These are phyloP conservation scores for Thalassiosira hispida DNA, from an alignment of 352 stramenopile genomes.

Conservation along the genomic window DNA sequence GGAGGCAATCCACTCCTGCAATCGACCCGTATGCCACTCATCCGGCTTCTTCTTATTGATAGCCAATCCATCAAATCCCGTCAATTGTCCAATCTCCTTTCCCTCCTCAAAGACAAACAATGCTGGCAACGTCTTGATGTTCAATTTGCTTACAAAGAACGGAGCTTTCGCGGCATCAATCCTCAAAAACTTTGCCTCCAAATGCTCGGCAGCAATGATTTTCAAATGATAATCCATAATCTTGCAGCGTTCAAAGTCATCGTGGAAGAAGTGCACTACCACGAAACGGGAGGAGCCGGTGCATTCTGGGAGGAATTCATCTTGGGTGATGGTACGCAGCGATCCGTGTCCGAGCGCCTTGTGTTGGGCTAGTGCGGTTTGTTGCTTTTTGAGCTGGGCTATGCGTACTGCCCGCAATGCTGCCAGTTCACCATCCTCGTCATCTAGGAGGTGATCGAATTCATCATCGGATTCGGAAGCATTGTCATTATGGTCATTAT, in stretches of 20 bases:
- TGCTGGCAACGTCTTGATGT: constrained; percentile 84
- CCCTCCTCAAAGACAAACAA: constrained; percentile 87
- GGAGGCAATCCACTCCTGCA: constrained; percentile 72
- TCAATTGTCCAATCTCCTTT: constrained; percentile 68
- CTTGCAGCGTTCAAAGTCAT: constrained; percentile 96
- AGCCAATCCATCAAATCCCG: constrained; percentile 77
- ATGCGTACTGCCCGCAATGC: constrained; percentile 84
- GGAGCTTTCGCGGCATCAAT: constrained; percentile 93
- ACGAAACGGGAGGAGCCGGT: constrained; percentile 88
- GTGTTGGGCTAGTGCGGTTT: constrained; percentile 81
- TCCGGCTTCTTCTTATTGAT: constrained; percentile 62
- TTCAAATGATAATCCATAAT: constrained; percentile 95
- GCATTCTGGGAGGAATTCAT: constrained; percentile 95
- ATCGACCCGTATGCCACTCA: constrained; percentile 73
- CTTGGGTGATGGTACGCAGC: constrained; percentile 91
- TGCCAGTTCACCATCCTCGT: constrained; percentile 82
- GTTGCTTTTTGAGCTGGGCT: constrained; percentile 76
- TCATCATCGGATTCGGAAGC: constrained; percentile 74
- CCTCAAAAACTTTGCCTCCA: constrained; percentile 94
- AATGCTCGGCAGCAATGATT: constrained; percentile 75
- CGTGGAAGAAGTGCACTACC: constrained; percentile 94
- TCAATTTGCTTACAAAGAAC: constrained; percentile 90
- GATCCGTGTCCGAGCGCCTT: constrained; percentile 86
- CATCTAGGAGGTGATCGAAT: constrained; percentile 77
- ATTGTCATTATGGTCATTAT: constrained; percentile 21